Evolutionary conservation across 2,329 filamentous ascomycete species (phyloP), one percentile per base, ranked within the genome.

Genomic region (Torrubiella hemipterigena): DNA sequence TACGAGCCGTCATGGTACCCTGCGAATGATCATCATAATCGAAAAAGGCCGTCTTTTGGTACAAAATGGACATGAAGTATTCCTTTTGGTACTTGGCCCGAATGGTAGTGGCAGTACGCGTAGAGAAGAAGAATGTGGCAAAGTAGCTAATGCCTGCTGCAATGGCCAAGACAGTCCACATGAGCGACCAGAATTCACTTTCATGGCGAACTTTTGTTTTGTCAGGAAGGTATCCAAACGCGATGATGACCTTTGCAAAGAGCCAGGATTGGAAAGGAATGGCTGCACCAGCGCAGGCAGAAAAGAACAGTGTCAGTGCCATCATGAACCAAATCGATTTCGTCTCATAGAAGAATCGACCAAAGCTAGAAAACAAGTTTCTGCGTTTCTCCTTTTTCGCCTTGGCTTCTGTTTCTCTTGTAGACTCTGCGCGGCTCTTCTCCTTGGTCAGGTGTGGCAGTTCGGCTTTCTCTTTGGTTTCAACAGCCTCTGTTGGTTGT

Each of bases 181-280:
- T 80, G 37, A 76, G 59, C 0, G 73, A 65, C 71, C 72, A 81
- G 47, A 78, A 79, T 30, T 68, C 61, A 19, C 63, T 64, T 24
- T 62, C 54, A 2, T 55, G 49, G 24, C 50, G 43, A 29, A 59
- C 51, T 33, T 53, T 51, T 4, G 54, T 40, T 1, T 31, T 23
- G 11, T 54, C 42, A 2, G 35, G 33, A 5, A 40, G 29, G 8
- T 51, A 47, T n/a, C 59, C 50, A 43, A 74, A 75, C 8, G 69
- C 55, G 7, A 58, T 47, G 22, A 76, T 58, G 27, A 73, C 53
- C 36, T 67, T 58, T 4, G 63, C 68, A 35, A 75, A 72, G 3
- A 76, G 56, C 42, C 59, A 70, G 0, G 71, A 67, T 38, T 72
- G 67, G 8, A 72, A 38, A 1, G 68, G 67, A 6, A 59, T 55